These are phyloP conservation scores for Mortierella sp. DNA, from an alignment of 371 early-diverging fungal genomes.

Conservation along the genomic window DNA sequence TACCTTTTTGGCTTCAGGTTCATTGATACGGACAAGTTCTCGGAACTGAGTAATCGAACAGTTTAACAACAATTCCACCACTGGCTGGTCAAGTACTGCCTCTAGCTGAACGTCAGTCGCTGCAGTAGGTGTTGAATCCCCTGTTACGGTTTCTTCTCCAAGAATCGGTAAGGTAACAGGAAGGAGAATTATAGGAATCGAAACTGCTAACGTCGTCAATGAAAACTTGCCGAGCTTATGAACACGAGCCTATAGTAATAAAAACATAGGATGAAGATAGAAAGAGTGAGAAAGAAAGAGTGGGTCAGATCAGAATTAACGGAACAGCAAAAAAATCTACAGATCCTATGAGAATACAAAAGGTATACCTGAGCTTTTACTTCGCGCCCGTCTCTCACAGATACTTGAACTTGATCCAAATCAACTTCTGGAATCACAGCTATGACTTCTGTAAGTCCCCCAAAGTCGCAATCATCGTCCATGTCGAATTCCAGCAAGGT, in stretches of 20 bases:
- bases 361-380: slow-evolving; percentile 41
- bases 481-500: slow-evolving; percentile 44
- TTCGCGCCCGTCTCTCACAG: slow-evolving; percentile 18
- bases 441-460: slow-evolving; percentile 10
- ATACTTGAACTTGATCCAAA: slow-evolving; percentile 19
- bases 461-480: slow-evolving; percentile 46
- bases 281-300: not conserved
- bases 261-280: not conserved
- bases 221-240: slow-evolving; percentile 48
- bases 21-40: slow-evolving; percentile 19
- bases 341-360: too few relatives aligned
- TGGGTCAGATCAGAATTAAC: not conserved
- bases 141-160: not conserved
- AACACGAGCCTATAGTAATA: slow-evolving; percentile 38
- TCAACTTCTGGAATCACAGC: slow-evolving; percentile 23
- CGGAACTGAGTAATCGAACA: slow-evolving; percentile 24
- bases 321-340: not conserved
- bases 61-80: slow-evolving; percentile 20
- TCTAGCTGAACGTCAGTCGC: slow-evolving; percentile 6
- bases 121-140: not conserved
- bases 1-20: slow-evolving; percentile 32
- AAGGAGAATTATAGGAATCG: slow-evolving; percentile 34
- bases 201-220: slow-evolving; percentile 35
- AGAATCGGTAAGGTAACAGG: not conserved
- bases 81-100: slow-evolving; percentile 30